These are phyloP conservation scores for Gastroboletus turbinatus DNA, from an alignment of 1,284 basidiomycete genomes.

Conservation along the genomic window DNA sequence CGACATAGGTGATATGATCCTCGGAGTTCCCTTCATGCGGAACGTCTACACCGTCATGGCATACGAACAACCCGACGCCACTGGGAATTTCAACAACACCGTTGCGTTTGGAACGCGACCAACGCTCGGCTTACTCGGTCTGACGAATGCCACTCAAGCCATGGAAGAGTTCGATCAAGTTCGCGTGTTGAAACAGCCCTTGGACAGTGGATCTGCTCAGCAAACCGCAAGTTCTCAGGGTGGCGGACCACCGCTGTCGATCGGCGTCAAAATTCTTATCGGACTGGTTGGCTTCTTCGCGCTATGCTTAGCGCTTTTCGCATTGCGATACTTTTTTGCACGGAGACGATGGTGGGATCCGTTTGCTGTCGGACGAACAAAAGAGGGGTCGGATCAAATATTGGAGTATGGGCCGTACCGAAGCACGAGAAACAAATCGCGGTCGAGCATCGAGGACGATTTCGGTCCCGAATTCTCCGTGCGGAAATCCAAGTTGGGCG, in stretches of 20 bases:
- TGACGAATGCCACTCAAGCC: conserved; percentile 59
- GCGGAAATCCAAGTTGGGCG: conserved; percentile 11
- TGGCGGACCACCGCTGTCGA: conserved; percentile 41
- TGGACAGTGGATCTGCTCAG: conserved; percentile 30
- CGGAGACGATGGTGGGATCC: conserved; percentile 35
- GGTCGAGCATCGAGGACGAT: conserved; percentile 19
- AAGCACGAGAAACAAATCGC: conserved; percentile 21
- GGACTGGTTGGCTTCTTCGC: conserved; percentile 56
- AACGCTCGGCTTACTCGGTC: conserved; percentile 52
- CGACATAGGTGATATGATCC: conserved; percentile 58
- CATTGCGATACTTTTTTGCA: conserved; percentile 47
- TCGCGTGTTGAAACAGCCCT: conserved; percentile 58
- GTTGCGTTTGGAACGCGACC: conserved; percentile 39
- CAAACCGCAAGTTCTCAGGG: not conserved
- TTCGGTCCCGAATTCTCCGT: conserved; percentile 27
- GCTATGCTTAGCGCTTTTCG: conserved; percentile 54
- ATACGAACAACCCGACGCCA: conserved; percentile 46
- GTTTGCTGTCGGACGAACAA: conserved; percentile 2
- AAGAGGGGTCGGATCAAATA: conserved; percentile 11
- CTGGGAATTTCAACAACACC: conserved; percentile 44
- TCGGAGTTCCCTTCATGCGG: conserved; percentile 73
- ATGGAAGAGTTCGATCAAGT: conserved; percentile 65
- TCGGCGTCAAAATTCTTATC: conserved; percentile 62
- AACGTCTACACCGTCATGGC: conserved; percentile 74
- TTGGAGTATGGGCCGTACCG: conserved; percentile 20